Evolutionary conservation across 2,329 filamentous ascomycete species (phyloP), one percentile per base, ranked within the genome.

Genomic region (Fusarium newnesense): DNA sequence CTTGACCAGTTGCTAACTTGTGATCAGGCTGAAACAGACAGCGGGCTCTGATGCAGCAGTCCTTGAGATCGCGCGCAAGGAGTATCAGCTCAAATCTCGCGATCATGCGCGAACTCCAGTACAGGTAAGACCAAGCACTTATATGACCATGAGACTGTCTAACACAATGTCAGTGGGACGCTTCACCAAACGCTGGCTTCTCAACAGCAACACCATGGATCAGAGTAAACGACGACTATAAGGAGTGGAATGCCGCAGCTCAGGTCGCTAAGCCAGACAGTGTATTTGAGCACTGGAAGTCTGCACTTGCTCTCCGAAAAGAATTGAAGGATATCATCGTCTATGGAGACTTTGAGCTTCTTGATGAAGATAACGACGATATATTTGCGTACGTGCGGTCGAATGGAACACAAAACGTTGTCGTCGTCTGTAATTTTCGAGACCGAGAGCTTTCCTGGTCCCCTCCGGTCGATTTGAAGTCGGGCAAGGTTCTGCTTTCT

Each of bases 191-290:
- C 11, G 72, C 72, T 0, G 72, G 72, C n/a, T 74, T 74, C 18
- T 56, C 72, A 2, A 69, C 60, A 0, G 68, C 54, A 21, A 64
- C 49, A 6, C 72, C 72, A 5, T 74, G 72, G 72, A 74, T 74
- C 16, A 37, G 72, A 39, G 68, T 75, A 5, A 74, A 74, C 13
- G 72, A 74, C 11, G 68, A 74, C 32, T 72, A 74, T 46, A 57
- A 44, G 13, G 46, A 54, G 7, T 73, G 70, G 70, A 73, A 73
- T 16, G 72, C 68, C 16, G 44, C 50, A 36, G 32, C 60, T 9
- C 72, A 74, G 50, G 32, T 66, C 4, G 8, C 21, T 6, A 40
- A 36, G 11, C 13, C 30, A 1, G 72, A 43, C 1, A 74, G 72
- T 18, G 68, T 72, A 5, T 72, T 74, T 19, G 65, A 72, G 18